phyloP scores from a whole-genome alignment of 176 grass and related monocot species.

The Eleusine coracana region DNA sequence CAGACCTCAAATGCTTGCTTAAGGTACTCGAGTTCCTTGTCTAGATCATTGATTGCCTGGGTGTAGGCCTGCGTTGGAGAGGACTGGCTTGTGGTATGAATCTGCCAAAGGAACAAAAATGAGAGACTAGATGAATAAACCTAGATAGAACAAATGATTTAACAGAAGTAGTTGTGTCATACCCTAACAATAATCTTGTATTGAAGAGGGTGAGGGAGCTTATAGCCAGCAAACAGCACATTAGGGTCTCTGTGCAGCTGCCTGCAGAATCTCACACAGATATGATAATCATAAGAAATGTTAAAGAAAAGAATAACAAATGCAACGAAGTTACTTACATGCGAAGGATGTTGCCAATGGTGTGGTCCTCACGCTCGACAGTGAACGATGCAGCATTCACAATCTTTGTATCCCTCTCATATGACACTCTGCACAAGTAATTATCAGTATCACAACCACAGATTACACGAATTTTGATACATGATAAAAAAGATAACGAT shows the following conservation, averaged over 20 bases:
- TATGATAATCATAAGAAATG: neutral
- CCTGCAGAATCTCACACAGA: conserved; percentile 28
- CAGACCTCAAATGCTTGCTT: conserved; percentile 56
- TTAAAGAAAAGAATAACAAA: neutral
- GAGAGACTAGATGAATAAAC: neutral
- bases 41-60: conserved; percentile 54
- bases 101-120: conserved; percentile 29
- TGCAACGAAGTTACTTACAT: conserved; percentile 26
- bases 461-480: neutral
- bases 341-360: conserved; percentile 53
- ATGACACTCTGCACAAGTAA: conserved; percentile 41
- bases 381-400: conserved; percentile 58
- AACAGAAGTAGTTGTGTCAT: neutral
- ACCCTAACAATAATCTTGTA: conserved; percentile 62
- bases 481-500: neutral
- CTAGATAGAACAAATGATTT: neutral
- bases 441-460: neutral
- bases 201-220: conserved; percentile 43
- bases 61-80: conserved; percentile 54
- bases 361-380: conserved; percentile 59
- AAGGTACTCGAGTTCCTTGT: conserved; percentile 49
- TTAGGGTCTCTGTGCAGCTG: conserved; percentile 60
- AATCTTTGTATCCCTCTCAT: conserved; percentile 61
- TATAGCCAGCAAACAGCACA: conserved; percentile 63
- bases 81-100: conserved; percentile 61